These are phyloP conservation scores for Cyberlindnera euphorbiae DNA, from an alignment of 805 yeast species.

Conservation along the genomic window DNA sequence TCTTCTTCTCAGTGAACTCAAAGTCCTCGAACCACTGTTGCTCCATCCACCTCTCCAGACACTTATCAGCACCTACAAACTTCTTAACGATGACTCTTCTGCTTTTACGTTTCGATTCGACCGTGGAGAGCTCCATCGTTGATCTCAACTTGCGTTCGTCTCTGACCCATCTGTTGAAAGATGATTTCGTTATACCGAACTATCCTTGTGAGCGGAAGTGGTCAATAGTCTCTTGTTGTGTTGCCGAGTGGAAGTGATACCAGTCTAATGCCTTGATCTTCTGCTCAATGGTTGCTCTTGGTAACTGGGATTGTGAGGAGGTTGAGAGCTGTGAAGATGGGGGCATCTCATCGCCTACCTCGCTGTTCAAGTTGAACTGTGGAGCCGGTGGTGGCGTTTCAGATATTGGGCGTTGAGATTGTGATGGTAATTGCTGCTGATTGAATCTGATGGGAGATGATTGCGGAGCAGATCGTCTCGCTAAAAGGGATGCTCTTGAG, in stretches of 20 bases:
- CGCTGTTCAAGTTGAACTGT: not conserved
- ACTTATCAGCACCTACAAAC: conserved; percentile 31
- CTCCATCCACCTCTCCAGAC: conserved; percentile 33
- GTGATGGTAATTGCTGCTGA: not conserved
- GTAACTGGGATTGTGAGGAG: conserved; percentile 5
- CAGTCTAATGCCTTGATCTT: conserved; percentile 21
- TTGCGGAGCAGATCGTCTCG: not conserved
- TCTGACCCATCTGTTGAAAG: conserved; percentile 36
- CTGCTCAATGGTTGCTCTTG: conserved; percentile 9
- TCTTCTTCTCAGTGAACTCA: conserved; percentile 26
- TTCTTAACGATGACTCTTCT: conserved; percentile 19
- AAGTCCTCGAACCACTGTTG: conserved; percentile 30
- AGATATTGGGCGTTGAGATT: not conserved
- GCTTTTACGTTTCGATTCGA: conserved; percentile 20
- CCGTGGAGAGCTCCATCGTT: conserved; percentile 25
- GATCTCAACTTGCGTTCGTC: conserved; percentile 29
- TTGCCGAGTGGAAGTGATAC: conserved; percentile 29
- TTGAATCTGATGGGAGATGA: not conserved
- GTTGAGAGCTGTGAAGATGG: conserved; percentile 10
- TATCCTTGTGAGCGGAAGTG: conserved; percentile 28
- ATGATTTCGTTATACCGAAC: conserved; percentile 35
- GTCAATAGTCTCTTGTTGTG: conserved; percentile 32
- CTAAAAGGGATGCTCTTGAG: not conserved
- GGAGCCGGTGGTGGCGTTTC: not conserved
- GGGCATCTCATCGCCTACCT: not conserved